Conservation (phyloP, 768 basidiomycete genomes). For the Kwoniella europaea region DNA sequence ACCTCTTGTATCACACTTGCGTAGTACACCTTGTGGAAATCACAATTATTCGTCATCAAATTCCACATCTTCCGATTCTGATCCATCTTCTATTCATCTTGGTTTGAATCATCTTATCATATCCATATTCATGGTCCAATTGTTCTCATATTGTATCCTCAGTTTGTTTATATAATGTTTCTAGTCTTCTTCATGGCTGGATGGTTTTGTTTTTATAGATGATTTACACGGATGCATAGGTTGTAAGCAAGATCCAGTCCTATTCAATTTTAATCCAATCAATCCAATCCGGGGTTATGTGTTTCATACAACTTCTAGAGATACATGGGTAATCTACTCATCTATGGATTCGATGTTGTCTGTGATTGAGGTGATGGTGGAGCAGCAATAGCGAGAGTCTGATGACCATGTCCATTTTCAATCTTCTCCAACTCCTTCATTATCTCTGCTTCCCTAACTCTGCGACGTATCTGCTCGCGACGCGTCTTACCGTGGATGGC, state of each 20-base stretch:
- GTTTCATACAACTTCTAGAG: neutral
- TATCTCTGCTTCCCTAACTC: conserved; percentile 46
- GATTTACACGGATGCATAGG: neutral
- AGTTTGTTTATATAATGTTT: neutral
- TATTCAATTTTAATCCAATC: neutral
- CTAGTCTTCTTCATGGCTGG: neutral
- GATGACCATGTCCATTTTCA: conserved; percentile 21
- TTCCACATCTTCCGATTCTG: neutral
- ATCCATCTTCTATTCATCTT: neutral
- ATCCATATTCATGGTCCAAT: neutral
- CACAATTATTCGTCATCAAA: conserved; percentile 1
- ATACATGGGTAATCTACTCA: neutral
- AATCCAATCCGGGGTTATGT: too few species aligned
- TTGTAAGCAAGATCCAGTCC: neutral
- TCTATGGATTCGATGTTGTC: neutral
- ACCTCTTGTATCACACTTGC: too few species aligned
- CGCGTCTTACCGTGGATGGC: conserved; percentile 48
- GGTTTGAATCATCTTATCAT: neutral
- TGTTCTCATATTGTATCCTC: neutral
- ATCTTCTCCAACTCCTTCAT: conserved; percentile 48
- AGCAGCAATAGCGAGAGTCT: neutral
- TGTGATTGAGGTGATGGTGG: neutral
- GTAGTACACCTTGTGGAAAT: conserved; percentile 14
- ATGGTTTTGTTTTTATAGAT: neutral
- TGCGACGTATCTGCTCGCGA: conserved; percentile 51